A percentile compares a stretch with the other conserved stretches of the same genome.
These are phyloP conservation scores for Penstemon eatonii DNA, from an alignment of 257 asterid species.

Conservation along the genomic window DNA sequence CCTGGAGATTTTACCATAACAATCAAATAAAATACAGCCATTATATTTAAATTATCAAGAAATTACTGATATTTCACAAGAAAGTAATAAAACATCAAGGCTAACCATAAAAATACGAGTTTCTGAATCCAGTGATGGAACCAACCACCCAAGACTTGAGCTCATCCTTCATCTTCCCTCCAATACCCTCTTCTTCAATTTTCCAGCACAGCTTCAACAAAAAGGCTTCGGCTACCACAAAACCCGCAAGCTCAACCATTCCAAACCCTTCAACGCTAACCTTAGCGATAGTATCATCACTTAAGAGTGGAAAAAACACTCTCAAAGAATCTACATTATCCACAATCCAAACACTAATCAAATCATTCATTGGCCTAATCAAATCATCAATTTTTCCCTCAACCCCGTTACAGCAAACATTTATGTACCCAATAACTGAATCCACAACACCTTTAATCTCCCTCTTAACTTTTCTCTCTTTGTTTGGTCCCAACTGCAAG, in stretches of 20 bases:
- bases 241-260: slow-evolving; percentile 51
- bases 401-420: slow-evolving; percentile 46
- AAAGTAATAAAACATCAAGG: background rate
- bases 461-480: slow-evolving; percentile 44
- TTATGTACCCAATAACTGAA: slow-evolving; percentile 52
- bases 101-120: slow-evolving; percentile 62
- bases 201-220: slow-evolving; percentile 59
- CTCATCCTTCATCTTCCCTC: slow-evolving; percentile 46
- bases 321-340: slow-evolving; percentile 33
- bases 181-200: slow-evolving; percentile 41
- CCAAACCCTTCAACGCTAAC: slow-evolving; percentile 41
- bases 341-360: slow-evolving; percentile 55
- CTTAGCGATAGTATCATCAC: slow-evolving; percentile 33
- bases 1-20: background rate
- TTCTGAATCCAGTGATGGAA: slow-evolving; percentile 49
- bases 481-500: slow-evolving; percentile 45
- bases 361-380: slow-evolving; percentile 45
- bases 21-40: background rate
- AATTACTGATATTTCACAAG: slow-evolving; percentile 20
- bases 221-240: slow-evolving; percentile 59
- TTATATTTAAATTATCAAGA: background rate
- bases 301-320: slow-evolving; percentile 59
- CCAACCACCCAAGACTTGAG: slow-evolving; percentile 59
- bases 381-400: slow-evolving; percentile 34
- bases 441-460: slow-evolving; percentile 52